Evolutionary conservation across 345 rosid genomes (phyloP).

Genomic region (Psidium friedrichsthalianum): DNA sequence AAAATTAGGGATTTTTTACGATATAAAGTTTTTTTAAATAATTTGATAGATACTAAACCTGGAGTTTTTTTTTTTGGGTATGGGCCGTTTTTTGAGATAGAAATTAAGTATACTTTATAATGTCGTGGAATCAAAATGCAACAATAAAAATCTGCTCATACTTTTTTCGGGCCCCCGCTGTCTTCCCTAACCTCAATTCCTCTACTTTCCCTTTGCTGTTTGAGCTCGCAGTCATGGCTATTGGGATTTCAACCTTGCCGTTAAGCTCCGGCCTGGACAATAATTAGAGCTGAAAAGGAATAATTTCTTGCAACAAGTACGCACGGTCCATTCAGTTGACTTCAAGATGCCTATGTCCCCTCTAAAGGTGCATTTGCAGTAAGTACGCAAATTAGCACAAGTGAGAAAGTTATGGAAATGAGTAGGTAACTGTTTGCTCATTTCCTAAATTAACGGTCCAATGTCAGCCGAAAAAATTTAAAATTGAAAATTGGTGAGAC

Average conservation of each 20-base stretch:
- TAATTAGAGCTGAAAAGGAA: background rate
- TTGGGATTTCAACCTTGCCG: background rate
- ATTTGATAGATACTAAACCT: too few relatives aligned
- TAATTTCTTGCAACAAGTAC: too few relatives aligned
- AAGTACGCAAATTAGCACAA: background rate
- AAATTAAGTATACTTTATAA: too few relatives aligned
- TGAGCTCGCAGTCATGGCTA: background rate
- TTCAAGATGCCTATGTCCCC: background rate
- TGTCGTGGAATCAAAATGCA: too few relatives aligned
- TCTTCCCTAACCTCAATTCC: background rate
- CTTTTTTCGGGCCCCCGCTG: background rate
- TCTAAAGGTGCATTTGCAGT: background rate
- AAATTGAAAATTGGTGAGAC: background rate
- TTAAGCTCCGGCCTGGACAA: background rate
- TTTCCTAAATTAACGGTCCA: background rate
- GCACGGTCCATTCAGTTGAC: too few relatives aligned
- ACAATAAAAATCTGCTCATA: too few relatives aligned
- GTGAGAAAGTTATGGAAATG: background rate
- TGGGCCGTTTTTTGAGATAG: too few relatives aligned
- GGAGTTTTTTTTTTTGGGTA: too few relatives aligned
- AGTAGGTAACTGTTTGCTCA: background rate
- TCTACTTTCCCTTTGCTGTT: background rate
- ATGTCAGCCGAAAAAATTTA: background rate
- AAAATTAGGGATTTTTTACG: too few relatives aligned
- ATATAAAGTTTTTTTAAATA: too few relatives aligned